A percentile compares a stretch with the other conserved stretches of the same genome.
These are phyloP conservation scores for Kingdonia uniflora DNA, from an alignment of 164 flowering plant species.

Conservation along the genomic window DNA sequence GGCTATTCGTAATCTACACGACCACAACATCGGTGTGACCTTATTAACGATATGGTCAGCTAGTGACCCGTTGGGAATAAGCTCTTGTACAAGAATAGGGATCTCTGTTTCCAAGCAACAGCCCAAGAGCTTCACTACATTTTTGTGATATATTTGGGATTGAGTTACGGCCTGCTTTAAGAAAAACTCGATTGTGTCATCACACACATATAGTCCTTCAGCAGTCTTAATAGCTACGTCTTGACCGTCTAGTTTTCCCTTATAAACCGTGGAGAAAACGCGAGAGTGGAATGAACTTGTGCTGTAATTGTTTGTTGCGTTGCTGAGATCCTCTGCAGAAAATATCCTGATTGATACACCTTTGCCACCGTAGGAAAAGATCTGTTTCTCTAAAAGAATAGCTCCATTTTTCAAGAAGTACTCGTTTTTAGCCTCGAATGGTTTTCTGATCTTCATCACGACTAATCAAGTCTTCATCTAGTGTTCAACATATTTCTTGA, in stretches of 20 bases:
- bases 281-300: slow-evolving; percentile 21
- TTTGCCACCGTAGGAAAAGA: neutral
- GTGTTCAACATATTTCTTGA: too few relatives aligned
- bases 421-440: neutral
- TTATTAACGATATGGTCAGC: slow-evolving; percentile 17
- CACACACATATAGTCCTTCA: neutral
- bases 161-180: neutral
- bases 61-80: slow-evolving; percentile 28
- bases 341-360: slow-evolving; percentile 17
- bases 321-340: slow-evolving; percentile 24
- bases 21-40: slow-evolving; percentile 16
- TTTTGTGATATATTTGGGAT: slow-evolving; percentile 30
- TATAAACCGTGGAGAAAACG: slow-evolving; percentile 34
- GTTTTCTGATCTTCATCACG: too few relatives aligned
- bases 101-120: slow-evolving; percentile 38
- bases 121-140: slow-evolving; percentile 33
- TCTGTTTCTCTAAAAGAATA: neutral
- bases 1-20: slow-evolving; percentile 24
- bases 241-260: slow-evolving; percentile 19
- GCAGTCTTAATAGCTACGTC: slow-evolving; percentile 26
- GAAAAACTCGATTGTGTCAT: neutral
- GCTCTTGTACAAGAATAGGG: slow-evolving; percentile 36
- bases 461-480: too few relatives aligned
- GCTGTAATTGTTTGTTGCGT: slow-evolving; percentile 30
- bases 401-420: slow-evolving; percentile 2